phyloP scores from a whole-genome alignment of 768 basidiomycete genomes.

The Termitomyces sp. region DNA sequence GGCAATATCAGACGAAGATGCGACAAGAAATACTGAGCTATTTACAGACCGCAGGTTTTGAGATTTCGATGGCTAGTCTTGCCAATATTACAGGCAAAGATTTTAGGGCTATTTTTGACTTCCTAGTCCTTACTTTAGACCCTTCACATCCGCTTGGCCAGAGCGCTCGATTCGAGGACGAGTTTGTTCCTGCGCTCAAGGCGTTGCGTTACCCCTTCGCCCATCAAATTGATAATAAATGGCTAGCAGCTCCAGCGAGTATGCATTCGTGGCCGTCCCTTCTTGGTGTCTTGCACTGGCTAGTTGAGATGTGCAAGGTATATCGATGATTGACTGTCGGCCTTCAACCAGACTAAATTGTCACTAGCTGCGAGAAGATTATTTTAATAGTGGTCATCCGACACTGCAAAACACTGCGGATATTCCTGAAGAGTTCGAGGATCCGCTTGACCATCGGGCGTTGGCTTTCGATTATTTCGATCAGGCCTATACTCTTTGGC shows the following conservation, averaged over 20 bases:
- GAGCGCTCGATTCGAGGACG: constrained; percentile 64
- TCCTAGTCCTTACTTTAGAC: constrained; percentile 67
- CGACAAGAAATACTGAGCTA: constrained; percentile 71
- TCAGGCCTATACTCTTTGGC: constrained; percentile 61
- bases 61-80: constrained; percentile 63
- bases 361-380: constrained; percentile 34
- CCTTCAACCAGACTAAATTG: constrained; percentile 19
- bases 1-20: constrained; percentile 67
- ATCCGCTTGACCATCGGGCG: constrained; percentile 66
- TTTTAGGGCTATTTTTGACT: constrained; percentile 80
- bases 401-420: constrained; percentile 56
- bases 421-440: constrained; percentile 72
- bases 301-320: constrained; percentile 83
- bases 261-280: constrained; percentile 91
- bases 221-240: constrained; percentile 75
- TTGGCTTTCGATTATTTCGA: constrained; percentile 73
- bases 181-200: constrained; percentile 71
- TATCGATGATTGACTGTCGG: constrained; percentile 12
- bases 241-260: constrained; percentile 82
- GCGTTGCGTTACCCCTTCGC: constrained; percentile 79
- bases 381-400: constrained; percentile 58
- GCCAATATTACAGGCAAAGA: constrained; percentile 81
- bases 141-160: constrained; percentile 54
- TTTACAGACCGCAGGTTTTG: constrained; percentile 59
- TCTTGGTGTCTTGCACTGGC: constrained; percentile 88